Conservation (phyloP, 169 alveolate species). For the Plasmodium coatneyi region DNA sequence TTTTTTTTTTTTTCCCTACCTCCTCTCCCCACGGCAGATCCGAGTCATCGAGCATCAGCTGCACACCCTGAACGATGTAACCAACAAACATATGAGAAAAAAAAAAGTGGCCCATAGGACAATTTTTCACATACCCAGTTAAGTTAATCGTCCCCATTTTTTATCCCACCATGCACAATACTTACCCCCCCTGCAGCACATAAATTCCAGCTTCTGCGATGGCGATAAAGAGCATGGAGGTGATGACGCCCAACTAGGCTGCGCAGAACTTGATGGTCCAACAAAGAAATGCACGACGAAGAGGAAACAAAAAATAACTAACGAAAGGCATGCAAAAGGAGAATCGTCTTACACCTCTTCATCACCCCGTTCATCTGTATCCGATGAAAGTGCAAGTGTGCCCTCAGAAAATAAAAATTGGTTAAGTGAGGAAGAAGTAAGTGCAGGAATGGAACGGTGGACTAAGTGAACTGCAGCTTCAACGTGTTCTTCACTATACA, state of each 20-base stretch:
- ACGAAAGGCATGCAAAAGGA: neutral
- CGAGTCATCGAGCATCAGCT: constrained; percentile 46
- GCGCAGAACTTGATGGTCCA: neutral
- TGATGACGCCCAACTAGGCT: neutral
- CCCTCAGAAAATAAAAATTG: constrained; percentile 11
- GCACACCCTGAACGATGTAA: constrained; percentile 32
- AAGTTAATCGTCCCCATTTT: neutral
- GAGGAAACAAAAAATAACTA: neutral
- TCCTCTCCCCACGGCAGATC: constrained; percentile 10
- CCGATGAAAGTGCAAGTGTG: constrained; percentile 3
- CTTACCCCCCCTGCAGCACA: constrained; percentile 14
- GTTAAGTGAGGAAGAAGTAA: constrained; percentile 31
- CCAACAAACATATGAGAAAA: neutral
- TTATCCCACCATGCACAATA: neutral
- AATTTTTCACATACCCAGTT: neutral
- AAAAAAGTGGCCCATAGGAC: neutral
- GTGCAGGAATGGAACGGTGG: neutral
- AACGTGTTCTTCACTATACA: neutral
- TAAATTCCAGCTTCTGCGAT: constrained; percentile 30
- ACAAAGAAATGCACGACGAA: neutral
- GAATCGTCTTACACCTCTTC: constrained; percentile 16
- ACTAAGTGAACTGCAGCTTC: neutral
- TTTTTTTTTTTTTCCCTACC: neutral
- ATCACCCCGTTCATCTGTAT: constrained; percentile 2
- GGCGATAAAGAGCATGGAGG: neutral